A percentile compares a stretch with the other conserved stretches of the same genome.
Evolutionary conservation across 768 basidiomycete genomes (phyloP).

Genomic region (Sistotremastrum niveocremeum): DNA sequence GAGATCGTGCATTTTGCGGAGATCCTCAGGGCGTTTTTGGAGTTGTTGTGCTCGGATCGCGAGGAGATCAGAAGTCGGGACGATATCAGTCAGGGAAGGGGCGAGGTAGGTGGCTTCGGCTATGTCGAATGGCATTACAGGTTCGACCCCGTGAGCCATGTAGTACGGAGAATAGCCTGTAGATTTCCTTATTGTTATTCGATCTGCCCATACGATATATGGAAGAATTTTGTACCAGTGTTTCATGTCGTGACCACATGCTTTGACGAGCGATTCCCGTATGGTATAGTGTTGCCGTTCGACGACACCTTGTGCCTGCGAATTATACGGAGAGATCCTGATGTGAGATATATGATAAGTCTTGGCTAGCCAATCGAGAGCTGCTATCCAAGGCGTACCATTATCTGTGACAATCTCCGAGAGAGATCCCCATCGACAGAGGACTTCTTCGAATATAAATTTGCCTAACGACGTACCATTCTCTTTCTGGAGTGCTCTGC

Average conservation of each 20-base stretch:
- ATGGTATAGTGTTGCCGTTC: conserved; percentile 21
- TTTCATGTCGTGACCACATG: conserved; percentile 8
- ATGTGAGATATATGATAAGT: conserved; percentile 14
- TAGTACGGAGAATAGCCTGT: conserved; percentile 13
- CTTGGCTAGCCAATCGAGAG: conserved; percentile 5
- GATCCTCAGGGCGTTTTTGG: conserved; percentile 7
- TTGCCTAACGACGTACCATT: conserved; percentile 10
- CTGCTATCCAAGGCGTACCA: conserved; percentile 13
- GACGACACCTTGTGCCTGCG: conserved; percentile 23
- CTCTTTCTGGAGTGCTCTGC: conserved; percentile 9
- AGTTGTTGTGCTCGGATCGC: conserved; percentile 4
- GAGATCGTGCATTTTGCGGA: not conserved
- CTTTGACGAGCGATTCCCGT: conserved; percentile 19
- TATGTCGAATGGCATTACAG: conserved; percentile 18
- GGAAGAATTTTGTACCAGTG: conserved; percentile 14
- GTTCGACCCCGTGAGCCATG: conserved; percentile 18
- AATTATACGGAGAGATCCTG: conserved; percentile 22
- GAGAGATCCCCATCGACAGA: conserved; percentile 18
- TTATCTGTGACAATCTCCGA: conserved; percentile 18
- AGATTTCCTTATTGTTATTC: conserved; percentile 7
- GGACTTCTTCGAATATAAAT: conserved; percentile 21
- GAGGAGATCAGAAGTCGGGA: conserved; percentile 9
- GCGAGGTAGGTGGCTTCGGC: conserved; percentile 14
- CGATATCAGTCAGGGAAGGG: conserved; percentile 1
- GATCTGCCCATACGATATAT: conserved; percentile 14